Conservation (phyloP, 2,329 filamentous ascomycete genomes). For the Pseudocercospora musae region DNA sequence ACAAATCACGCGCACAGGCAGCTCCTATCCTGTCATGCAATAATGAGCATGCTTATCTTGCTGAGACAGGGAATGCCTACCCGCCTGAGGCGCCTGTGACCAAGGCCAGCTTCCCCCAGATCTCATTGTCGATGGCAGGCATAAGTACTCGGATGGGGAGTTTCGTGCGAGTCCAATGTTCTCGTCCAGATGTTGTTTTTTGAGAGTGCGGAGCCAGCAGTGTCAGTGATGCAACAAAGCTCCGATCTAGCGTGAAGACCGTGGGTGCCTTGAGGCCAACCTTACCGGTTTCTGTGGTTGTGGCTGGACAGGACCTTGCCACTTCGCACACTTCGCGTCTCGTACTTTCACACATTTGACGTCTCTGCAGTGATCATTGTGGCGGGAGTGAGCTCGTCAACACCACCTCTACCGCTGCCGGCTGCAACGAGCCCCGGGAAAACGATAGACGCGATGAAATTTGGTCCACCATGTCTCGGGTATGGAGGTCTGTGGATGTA, state of each 20-base stretch:
- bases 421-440: background rate
- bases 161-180: background rate
- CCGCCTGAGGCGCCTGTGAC: constrained; percentile 62
- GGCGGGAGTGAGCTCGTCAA: background rate
- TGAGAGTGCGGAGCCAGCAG: background rate
- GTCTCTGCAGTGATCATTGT: background rate
- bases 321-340: background rate
- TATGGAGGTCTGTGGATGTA: too few species aligned
- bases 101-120: constrained; percentile 55
- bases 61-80: constrained; percentile 37
- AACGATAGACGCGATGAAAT: background rate
- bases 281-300: too few species aligned
- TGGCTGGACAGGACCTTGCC: background rate
- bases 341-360: background rate
- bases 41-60: background rate
- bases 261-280: background rate
- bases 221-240: background rate
- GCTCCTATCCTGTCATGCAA: constrained; percentile 53
- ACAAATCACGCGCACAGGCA: constrained; percentile 57
- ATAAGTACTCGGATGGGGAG: background rate
- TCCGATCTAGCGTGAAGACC: background rate
- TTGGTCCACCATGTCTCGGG: background rate
- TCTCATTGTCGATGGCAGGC: constrained; percentile 33
- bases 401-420: background rate
- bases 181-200: background rate